Percentiles rank a stretch among this genome's conserved stretches.
Evolutionary conservation across 192 early-diverging fungal genomes (phyloP).

Genomic region (Gonapodya sp.): DNA sequence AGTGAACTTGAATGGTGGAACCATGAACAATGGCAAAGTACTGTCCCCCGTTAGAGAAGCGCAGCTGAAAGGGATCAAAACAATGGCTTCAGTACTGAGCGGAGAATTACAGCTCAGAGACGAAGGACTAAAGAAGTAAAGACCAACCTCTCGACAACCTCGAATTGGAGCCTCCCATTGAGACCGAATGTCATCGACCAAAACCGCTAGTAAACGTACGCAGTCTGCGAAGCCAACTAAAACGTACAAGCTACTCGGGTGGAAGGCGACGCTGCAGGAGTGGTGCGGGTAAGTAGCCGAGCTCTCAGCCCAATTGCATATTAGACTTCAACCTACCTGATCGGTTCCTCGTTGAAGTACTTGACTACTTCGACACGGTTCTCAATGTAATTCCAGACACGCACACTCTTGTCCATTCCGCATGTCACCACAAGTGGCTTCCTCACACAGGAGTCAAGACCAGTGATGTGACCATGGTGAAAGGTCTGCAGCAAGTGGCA

Average conservation of each 20-base stretch:
- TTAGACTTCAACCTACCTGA: neutral
- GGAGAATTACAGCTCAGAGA: too few relatives aligned
- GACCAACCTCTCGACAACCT: slow-evolving; percentile 38
- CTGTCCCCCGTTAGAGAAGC: slow-evolving; percentile 47
- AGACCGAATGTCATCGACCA: slow-evolving; percentile 49
- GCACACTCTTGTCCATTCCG: slow-evolving; percentile 39
- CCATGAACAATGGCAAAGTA: slow-evolving; percentile 43
- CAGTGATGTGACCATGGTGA: slow-evolving; percentile 45
- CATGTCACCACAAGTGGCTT: slow-evolving; percentile 51
- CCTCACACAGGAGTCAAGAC: slow-evolving; percentile 42
- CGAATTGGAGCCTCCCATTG: slow-evolving; percentile 50
- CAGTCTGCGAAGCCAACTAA: slow-evolving; percentile 54
- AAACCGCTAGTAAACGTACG: slow-evolving; percentile 45
- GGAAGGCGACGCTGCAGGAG: slow-evolving; percentile 42
- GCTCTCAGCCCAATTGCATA: neutral
- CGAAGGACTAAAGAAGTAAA: neutral
- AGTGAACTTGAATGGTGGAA: slow-evolving; percentile 43
- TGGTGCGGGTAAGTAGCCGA: neutral
- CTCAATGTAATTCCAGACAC: slow-evolving; percentile 55
- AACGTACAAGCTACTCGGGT: slow-evolving; percentile 51
- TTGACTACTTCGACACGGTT: slow-evolving; percentile 44
- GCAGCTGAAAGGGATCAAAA: slow-evolving; percentile 21
- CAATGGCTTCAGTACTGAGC: too few relatives aligned
- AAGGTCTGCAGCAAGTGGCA: slow-evolving; percentile 33
- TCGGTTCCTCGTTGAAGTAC: slow-evolving; percentile 46